Evolutionary conservation across 2,329 filamentous ascomycete genomes (phyloP), one percentile per base, ranked within the genome.

Genomic region (Saccharata proteae): DNA sequence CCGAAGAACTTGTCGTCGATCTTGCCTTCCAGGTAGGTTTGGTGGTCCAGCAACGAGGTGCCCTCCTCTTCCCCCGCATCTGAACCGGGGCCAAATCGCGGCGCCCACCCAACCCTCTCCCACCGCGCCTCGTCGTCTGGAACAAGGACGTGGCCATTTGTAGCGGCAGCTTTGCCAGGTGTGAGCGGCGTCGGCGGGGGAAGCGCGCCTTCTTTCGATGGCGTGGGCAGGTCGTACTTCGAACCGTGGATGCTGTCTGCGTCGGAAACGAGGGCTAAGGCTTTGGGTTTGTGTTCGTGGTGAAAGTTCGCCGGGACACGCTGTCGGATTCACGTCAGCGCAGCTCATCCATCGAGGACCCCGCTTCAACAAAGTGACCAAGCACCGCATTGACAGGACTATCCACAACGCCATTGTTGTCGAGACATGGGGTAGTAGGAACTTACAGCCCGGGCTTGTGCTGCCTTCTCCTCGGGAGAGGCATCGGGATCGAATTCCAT

Each of bases 1-100:
- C 90, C 90, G 53, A 81, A 98, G 55, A 92, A 83, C 51, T 82
- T 82, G 51, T 96, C 86, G 24, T 88, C 75, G 20, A 98, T 59
- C 54, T 77, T 78, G 38, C 75, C 71, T 52, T 98, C 92, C 15
- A 96, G 56, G 63, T 78, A 82, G 1, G 85, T 93, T 47, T 85
- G 74, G 53, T 94, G 86, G 49, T 98, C 86, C 22, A 90, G 67
- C 47, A 93, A 54, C 38, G 74, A 84, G 26, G 55, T 56, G 36
- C 79, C 76, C 9, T 61, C 61, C 3, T 65, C 55, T 23, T 64
- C 62, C 29, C 64, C 67, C 26, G 43, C 62, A 24, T 77, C 58
- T 10, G 51, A 43, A 32, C 57, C 51, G 34, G 54, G 49, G 43
- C 84, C 84, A 51, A 94, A 85, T 40, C 74, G 74, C 23, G 90